Percentiles rank a stretch among this genome's conserved stretches.
These are phyloP conservation scores for Scheffersomyces amazonensis DNA, from an alignment of 805 yeast species.

Conservation along the genomic window DNA sequence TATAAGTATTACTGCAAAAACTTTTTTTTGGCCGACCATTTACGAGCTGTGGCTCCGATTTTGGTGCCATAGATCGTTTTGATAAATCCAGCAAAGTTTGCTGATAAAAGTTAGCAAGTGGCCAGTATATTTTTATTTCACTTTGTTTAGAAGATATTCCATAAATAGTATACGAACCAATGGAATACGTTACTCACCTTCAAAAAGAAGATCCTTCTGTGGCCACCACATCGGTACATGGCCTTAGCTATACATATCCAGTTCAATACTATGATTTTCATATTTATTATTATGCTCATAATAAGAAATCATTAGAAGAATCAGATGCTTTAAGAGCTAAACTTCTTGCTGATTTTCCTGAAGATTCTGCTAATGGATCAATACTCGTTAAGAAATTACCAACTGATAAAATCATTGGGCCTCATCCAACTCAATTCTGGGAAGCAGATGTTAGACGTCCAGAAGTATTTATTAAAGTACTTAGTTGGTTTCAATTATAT, in stretches of 20 bases:
- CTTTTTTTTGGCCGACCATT: no score
- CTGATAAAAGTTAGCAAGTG: no score
- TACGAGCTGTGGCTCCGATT: no score
- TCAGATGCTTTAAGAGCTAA: constrained; percentile 16
- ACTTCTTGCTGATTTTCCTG: constrained; percentile 20
- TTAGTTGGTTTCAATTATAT: constrained; percentile 29
- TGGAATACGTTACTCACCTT: constrained; percentile 27
- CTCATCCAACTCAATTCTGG: constrained; percentile 31
- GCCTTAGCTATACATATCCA: constrained; percentile 19
- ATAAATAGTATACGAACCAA: no score
- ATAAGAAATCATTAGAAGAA: constrained; percentile 14
- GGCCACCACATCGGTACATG: constrained; percentile 16
- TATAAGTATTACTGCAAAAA: no score
- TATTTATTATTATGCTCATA: constrained; percentile 24
- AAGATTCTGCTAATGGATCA: constrained; percentile 21
- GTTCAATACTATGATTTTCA: constrained; percentile 32
- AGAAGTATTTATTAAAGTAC: constrained; percentile 23
- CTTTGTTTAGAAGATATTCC: no score
- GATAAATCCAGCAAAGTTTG: no score
- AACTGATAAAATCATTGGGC: constrained; percentile 24
- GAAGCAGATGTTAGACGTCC: constrained; percentile 31
- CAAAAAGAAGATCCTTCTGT: constrained; percentile 12
- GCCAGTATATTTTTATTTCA: no score
- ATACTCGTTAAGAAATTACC: constrained; percentile 27
- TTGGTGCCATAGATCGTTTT: no score